Evolutionary conservation across 768 basidiomycete species (phyloP).

Genomic region (Amanita muscaria): DNA sequence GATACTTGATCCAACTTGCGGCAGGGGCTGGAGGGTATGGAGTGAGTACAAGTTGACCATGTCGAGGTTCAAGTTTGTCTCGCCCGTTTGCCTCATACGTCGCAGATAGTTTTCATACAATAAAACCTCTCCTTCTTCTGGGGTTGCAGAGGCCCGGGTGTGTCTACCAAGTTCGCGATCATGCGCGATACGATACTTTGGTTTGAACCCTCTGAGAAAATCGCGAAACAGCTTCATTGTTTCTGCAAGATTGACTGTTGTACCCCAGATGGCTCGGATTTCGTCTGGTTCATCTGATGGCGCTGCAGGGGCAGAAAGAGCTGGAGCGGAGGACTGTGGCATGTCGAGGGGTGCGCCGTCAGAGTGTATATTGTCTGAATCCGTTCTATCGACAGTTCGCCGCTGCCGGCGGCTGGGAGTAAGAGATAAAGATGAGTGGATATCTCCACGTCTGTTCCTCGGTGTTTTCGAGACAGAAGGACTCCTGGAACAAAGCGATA

Average conservation of each 20-base stretch:
- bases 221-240: conserved; percentile 87
- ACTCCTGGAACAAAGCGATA: conserved; percentile 29
- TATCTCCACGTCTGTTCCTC: conserved; percentile 77
- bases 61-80: conserved; percentile 89
- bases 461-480: conserved; percentile 49
- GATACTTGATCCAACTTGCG: conserved; percentile 89
- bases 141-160: conserved; percentile 42
- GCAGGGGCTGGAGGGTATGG: conserved; percentile 79
- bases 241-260: conserved; percentile 85
- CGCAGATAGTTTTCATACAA: conserved; percentile 78
- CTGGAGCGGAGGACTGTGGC: conserved; percentile 43
- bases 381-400: conserved; percentile 15
- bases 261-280: conserved; percentile 95
- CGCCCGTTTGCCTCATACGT: conserved; percentile 85
- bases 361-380: conserved; percentile 35
- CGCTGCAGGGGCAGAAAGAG: conserved; percentile 50
- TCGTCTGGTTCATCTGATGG: conserved; percentile 73
- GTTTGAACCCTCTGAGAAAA: conserved; percentile 88
- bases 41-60: conserved; percentile 73
- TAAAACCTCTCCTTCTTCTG: conserved; percentile 58
- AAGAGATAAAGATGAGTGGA: conserved; percentile 71
- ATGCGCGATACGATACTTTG: conserved; percentile 71
- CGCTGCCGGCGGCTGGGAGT: conserved; percentile 40
- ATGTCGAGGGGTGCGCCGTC: conserved; percentile 51
- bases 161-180: conserved; percentile 55